A percentile compares a stretch with the other conserved stretches of the same genome.
These are phyloP conservation scores for Artemisia argyi DNA, from an alignment of 129 eudicot species.

Conservation along the genomic window DNA sequence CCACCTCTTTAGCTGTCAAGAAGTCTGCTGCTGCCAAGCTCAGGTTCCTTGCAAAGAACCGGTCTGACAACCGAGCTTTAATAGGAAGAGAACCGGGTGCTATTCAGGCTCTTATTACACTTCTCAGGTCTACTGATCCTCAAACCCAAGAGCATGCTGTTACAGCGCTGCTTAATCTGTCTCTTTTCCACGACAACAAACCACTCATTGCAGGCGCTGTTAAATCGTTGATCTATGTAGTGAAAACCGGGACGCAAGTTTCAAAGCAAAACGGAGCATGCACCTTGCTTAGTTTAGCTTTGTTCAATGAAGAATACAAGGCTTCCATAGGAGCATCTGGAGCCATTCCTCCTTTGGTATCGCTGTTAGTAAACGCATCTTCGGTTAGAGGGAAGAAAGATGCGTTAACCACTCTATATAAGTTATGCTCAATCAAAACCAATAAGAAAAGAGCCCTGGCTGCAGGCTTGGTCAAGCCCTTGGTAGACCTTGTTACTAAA, in stretches of 20 bases:
- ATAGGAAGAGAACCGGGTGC: constrained; percentile 75
- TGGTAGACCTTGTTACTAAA: constrained; percentile 71
- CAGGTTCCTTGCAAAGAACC: constrained; percentile 66
- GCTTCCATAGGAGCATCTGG: constrained; percentile 76
- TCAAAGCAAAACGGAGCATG: constrained; percentile 84
- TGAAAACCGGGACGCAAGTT: constrained; percentile 73
- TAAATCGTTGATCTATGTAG: constrained; percentile 59
- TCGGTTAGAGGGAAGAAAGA: constrained; percentile 69
- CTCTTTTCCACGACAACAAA: constrained; percentile 60
- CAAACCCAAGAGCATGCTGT: constrained; percentile 81
- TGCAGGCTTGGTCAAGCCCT: constrained; percentile 69
- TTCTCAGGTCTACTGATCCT: constrained; percentile 64
- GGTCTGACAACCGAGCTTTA: constrained; percentile 72
- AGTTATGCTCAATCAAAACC: constrained; percentile 55
- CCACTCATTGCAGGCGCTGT: constrained; percentile 39
- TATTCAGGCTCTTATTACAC: constrained; percentile 52
- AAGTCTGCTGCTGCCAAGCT: constrained; percentile 76
- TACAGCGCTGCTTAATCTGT: constrained; percentile 72
- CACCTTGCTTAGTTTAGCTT: constrained; percentile 59
- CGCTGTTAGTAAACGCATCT: constrained; percentile 45
- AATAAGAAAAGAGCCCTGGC: constrained; percentile 73
- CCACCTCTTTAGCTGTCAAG: constrained; percentile 52
- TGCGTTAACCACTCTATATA: constrained; percentile 75
- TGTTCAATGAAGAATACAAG: constrained; percentile 54
- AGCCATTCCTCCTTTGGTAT: constrained; percentile 79